These are phyloP conservation scores for Eucalyptus coolabah DNA, from an alignment of 345 rosid genomes.

Conservation along the genomic window DNA sequence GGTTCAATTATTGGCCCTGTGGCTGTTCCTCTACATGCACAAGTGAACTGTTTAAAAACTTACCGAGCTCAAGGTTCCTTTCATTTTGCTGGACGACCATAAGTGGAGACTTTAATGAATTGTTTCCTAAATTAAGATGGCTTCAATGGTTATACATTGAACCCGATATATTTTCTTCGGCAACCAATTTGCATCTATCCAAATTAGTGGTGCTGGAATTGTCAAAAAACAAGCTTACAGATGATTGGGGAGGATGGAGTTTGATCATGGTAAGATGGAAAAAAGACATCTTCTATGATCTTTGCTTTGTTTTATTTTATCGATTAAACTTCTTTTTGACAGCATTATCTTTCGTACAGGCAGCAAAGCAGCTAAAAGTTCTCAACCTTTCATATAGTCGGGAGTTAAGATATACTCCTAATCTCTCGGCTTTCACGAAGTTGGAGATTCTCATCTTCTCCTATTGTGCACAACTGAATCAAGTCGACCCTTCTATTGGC, in stretches of 20 bases:
- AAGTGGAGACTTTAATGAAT: background rate
- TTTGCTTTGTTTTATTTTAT: background rate
- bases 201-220: too few species aligned
- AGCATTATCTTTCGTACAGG: background rate
- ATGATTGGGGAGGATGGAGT: too few species aligned
- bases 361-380: background rate
- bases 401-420: background rate
- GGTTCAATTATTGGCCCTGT: accelerated
- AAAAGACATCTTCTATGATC: too few species aligned
- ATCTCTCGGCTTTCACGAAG: background rate
- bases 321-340: too few species aligned
- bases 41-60: background rate
- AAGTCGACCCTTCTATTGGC: background rate
- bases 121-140: background rate
- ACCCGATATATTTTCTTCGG: too few species aligned
- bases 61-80: background rate
- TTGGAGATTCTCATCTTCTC: background rate
- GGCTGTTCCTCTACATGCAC: background rate
- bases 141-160: background rate
- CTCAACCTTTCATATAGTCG: background rate
- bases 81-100: background rate
- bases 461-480: accelerated
- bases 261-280: too few species aligned
- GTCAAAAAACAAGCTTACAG: too few species aligned
- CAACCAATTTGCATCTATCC: too few species aligned